These are phyloP conservation scores for Pelargonium australe DNA, from an alignment of 441 rosid genomes.

Conservation along the genomic window DNA sequence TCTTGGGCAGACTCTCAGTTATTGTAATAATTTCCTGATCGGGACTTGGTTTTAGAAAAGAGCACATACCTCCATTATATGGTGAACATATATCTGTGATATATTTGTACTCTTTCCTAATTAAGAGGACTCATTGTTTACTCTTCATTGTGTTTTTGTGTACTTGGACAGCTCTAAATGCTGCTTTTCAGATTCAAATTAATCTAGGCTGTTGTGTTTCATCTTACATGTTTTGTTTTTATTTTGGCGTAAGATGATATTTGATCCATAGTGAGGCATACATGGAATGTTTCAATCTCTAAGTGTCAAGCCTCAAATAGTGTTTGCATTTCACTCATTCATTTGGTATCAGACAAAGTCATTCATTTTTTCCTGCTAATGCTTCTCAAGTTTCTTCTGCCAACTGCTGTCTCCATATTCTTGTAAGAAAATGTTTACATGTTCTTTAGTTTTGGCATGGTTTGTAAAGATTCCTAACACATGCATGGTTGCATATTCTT, in stretches of 20 bases:
- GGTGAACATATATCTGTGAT: constrained; percentile 11
- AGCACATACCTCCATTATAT: neutral
- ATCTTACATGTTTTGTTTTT: neutral
- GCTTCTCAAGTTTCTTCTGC: neutral
- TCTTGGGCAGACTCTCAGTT: constrained; percentile 16
- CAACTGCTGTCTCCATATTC: neutral
- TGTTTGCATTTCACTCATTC: neutral
- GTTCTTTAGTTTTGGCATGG: neutral
- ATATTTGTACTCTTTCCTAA: constrained; percentile 7
- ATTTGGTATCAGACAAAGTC: neutral
- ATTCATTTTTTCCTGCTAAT: neutral
- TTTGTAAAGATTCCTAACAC: constrained; percentile 5
- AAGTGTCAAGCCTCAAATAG: neutral
- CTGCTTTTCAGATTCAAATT: constrained; percentile 13
- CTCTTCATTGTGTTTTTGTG: neutral
- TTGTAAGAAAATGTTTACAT: neutral
- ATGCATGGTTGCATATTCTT: neutral
- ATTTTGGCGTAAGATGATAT: neutral
- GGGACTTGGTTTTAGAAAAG: constrained; percentile 16
- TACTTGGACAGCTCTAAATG: constrained; percentile 12
- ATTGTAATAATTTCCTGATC: constrained; percentile 29
- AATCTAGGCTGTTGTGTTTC: constrained; percentile 4
- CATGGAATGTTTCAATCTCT: neutral
- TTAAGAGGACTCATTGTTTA: neutral
- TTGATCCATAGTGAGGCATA: constrained; percentile 7